Percentiles rank a stretch among this genome's conserved stretches.
Conservation (phyloP, 805 yeast genomes). For the Kazachstania africana region DNA sequence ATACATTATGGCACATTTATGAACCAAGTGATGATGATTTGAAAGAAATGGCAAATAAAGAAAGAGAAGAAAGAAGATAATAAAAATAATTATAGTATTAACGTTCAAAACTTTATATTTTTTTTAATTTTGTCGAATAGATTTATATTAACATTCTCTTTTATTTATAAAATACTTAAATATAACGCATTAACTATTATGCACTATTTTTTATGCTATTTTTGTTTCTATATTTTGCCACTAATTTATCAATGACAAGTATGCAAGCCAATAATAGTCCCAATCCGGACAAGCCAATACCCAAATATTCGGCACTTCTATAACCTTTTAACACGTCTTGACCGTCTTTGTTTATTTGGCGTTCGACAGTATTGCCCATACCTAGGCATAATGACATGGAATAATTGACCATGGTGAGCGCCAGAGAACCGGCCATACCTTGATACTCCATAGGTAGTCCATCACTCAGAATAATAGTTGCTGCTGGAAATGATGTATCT, state of each 20-base stretch:
- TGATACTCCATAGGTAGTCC: slow-evolving; percentile 51
- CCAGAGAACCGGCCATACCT: slow-evolving; percentile 69
- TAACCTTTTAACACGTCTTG: slow-evolving; percentile 32
- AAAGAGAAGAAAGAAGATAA: slow-evolving; percentile 37
- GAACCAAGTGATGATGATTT: slow-evolving; percentile 84
- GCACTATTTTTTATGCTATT: too few species aligned
- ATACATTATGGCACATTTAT: slow-evolving; percentile 82
- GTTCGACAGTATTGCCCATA: slow-evolving; percentile 56
- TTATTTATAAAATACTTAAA: too few species aligned
- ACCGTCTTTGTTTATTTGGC: slow-evolving; percentile 24
- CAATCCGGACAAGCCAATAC: slow-evolving; percentile 41
- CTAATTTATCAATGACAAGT: slow-evolving; percentile 8
- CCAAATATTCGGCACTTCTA: slow-evolving; percentile 47
- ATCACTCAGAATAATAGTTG: slow-evolving; percentile 50
- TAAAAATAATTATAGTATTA: neutral
- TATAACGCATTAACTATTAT: too few species aligned
- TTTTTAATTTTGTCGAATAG: neutral
- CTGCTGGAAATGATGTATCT: slow-evolving; percentile 72
- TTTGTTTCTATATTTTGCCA: slow-evolving; percentile 6
- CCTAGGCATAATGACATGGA: slow-evolving; percentile 63
- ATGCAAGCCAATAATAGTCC: slow-evolving; percentile 9
- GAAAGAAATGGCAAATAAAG: slow-evolving; percentile 54
- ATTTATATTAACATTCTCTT: slow-evolving; percentile 1
- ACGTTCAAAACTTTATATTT: neutral
- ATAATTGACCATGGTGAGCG: slow-evolving; percentile 60